Base-by-base conservation (phyloP, 1,284 basidiomycete species). In the Schizophyllum commune region DNA sequence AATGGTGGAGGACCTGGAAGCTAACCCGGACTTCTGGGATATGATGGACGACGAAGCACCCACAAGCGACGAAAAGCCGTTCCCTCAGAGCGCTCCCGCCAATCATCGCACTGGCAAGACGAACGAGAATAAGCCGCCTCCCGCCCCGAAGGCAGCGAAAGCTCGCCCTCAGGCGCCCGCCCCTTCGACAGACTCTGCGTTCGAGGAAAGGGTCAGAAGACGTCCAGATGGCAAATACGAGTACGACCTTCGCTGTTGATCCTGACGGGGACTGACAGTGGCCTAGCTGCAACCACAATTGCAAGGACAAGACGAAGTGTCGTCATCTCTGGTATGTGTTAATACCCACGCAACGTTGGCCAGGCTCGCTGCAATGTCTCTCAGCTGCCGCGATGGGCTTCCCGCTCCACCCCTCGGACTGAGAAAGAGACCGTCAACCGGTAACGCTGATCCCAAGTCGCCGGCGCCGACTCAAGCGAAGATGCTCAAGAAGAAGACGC, bases 231-330 rank as follows among this genome's bases (percentile, higher is more conserved):
- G 74, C 21, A 74, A 73, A 53, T 72, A 73, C 57, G 66, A 78
- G 89, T 89, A 66, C 66, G 76, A 61, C n/a, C 56, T 21, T 1
- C 19, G 32, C 22, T 39, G 15, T 32, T 53, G 63, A 33, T 47
- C 9, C 52, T n/a, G 55, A 33, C 27, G 27, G 63, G 32, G 1
- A 59, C 57, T 52, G 59, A 57, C 57, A 9, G 17, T 55, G 58
- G 21, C 59, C 53, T 58, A 91, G 89, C 61, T 92, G 91, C 67
- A 89, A 89, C 65, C 91, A 92, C 67, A 62, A 77, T n/a, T 92
- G 91, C 77, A 90, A 87, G 68, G 83, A 91, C 68, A 92, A 92
- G 71, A 74, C 75, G 2, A 79, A 77, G 55, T 92, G 91, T 68
- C 80, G 85, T 27, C 90, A 92, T 74, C 69, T 85, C 34, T 92